phyloP scores from a whole-genome alignment of 306 rosid genomes.

The Vicia faba region DNA sequence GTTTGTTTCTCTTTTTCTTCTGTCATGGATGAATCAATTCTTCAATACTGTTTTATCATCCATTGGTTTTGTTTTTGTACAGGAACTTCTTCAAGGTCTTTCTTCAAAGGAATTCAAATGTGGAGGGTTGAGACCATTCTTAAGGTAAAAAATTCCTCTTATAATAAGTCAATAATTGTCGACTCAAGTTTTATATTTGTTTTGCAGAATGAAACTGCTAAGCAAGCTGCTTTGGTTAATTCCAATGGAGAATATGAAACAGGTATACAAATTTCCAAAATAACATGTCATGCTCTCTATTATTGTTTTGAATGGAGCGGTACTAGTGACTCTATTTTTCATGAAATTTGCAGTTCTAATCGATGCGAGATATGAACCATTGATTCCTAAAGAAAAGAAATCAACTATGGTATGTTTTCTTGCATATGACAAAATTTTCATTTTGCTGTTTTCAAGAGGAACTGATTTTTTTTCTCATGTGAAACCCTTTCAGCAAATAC shows the following conservation, averaged over 20 bases:
- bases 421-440: conserved; percentile 2
- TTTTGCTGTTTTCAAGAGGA: conserved; percentile 3
- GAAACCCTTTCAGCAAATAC: conserved; percentile 56
- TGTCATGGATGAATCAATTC: not conserved
- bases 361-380: conserved; percentile 53
- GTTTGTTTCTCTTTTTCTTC: conserved; percentile 35
- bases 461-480: not conserved
- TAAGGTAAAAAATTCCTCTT: conserved; percentile 51
- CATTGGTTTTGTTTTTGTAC: not conserved
- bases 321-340: not conserved
- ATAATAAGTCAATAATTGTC: not conserved
- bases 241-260: conserved; percentile 59
- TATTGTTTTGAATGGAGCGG: conserved; percentile 1
- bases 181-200: not conserved
- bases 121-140: conserved; percentile 77
- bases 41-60: not conserved
- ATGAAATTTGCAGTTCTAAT: conserved; percentile 59
- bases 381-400: conserved; percentile 63
- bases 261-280: conserved; percentile 1
- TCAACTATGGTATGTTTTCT: conserved; percentile 51
- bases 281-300: not conserved
- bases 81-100: conserved; percentile 91
- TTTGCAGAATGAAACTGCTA: conserved; percentile 61
- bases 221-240: conserved; percentile 39
- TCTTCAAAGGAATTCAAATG: conserved; percentile 68